Conservation (phyloP, 2,329 filamentous ascomycete genomes). For the Pseudocercospora cruenta region DNA sequence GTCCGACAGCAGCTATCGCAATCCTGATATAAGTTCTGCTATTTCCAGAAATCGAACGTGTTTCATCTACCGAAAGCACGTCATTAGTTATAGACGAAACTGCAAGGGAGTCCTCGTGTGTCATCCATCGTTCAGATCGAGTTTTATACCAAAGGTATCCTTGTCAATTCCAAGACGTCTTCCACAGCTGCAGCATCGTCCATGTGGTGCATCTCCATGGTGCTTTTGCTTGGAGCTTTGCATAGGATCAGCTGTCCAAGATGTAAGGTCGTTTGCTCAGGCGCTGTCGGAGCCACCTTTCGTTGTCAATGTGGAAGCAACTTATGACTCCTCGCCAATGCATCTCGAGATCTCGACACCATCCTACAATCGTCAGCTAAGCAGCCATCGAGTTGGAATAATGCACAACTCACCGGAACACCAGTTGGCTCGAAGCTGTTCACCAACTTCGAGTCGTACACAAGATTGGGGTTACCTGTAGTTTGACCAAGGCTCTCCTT, state of each 20-base stretch:
- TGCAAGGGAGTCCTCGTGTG: not conserved
- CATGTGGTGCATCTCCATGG: too few species aligned
- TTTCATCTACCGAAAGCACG: not conserved
- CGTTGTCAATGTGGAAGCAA: not conserved
- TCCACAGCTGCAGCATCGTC: not conserved
- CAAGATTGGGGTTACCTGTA: conserved; percentile 64
- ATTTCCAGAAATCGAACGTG: not conserved
- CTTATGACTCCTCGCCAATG: conserved; percentile 41
- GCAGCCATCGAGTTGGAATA: not conserved
- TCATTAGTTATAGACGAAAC: not conserved
- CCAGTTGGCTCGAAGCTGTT: conserved; percentile 71
- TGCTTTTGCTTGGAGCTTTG: too few species aligned
- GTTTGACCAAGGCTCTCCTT: conserved; percentile 48
- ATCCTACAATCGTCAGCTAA: conserved; percentile 52
- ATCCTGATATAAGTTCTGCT: not conserved
- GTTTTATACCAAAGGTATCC: not conserved
- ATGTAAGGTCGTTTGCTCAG: not conserved
- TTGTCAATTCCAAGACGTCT: not conserved
- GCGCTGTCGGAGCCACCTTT: not conserved
- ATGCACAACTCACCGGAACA: conserved; percentile 58
- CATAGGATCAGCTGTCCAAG: not conserved
- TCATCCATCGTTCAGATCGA: not conserved
- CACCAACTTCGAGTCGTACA: conserved; percentile 67
- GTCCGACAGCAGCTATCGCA: not conserved
- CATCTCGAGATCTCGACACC: conserved; percentile 69